These are phyloP conservation scores for Mallotus nudiflorus DNA, from an alignment of 345 rosid genomes.

Conservation along the genomic window DNA sequence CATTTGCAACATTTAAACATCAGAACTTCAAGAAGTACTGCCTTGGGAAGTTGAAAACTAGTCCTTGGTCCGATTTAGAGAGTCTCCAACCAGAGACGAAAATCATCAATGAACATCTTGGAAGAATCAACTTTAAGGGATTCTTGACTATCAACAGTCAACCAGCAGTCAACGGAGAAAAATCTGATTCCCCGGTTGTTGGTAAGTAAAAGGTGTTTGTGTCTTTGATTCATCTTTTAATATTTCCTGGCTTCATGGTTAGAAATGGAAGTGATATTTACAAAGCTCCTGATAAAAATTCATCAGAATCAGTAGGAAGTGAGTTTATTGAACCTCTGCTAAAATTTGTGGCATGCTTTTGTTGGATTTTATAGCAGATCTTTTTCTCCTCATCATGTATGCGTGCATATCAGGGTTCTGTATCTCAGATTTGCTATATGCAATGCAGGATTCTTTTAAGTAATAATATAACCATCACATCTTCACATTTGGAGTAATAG, in stretches of 20 bases:
- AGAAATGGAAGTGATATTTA: neutral
- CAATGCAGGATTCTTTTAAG: neutral
- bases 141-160: constrained; percentile 96
- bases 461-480: too few species aligned
- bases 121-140: constrained; percentile 79
- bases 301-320: neutral
- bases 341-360: neutral
- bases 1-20: constrained; percentile 20
- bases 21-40: constrained; percentile 87
- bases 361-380: neutral
- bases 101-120: constrained; percentile 81
- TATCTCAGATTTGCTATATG: neutral
- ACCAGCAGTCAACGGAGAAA: constrained; percentile 87
- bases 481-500: too few species aligned
- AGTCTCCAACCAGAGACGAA: constrained; percentile 94
- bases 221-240: neutral
- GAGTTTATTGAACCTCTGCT: neutral
- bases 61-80: constrained; percentile 97
- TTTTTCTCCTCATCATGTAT: neutral
- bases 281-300: neutral
- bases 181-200: constrained; percentile 73
- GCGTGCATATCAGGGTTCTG: neutral
- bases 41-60: constrained; percentile 76
- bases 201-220: constrained; percentile 44
- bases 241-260: neutral